phyloP scores from a whole-genome alignment of 139 green algal genomes.

The Picochlorum costavermella region DNA sequence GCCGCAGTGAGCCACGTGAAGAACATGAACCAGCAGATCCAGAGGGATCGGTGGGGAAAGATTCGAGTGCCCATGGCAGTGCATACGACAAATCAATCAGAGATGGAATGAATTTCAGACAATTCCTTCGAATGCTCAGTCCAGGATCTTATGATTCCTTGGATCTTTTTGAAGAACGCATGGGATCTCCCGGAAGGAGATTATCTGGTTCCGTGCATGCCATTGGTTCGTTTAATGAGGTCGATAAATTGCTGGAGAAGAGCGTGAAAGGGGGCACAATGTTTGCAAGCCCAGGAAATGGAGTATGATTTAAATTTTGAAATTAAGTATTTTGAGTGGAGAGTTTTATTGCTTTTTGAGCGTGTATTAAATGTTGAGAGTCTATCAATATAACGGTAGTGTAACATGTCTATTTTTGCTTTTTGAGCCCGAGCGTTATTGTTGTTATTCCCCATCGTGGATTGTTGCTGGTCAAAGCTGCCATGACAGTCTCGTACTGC shows the following conservation, averaged over 20 bases:
- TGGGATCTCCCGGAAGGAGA: slow-evolving; percentile 9
- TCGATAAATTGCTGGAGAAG: slow-evolving; percentile 7
- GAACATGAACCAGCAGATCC: not conserved
- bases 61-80: slow-evolving; percentile 6
- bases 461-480: slow-evolving; percentile 48
- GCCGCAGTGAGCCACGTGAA: slow-evolving; percentile 3
- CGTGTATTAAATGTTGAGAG: not conserved
- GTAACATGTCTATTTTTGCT: slow-evolving; percentile 7
- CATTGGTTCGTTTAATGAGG: slow-evolving; percentile 2
- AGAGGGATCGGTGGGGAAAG: not conserved
- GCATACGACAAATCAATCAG: slow-evolving; percentile 23
- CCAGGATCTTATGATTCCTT: slow-evolving; percentile 30
- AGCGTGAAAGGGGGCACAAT: slow-evolving; percentile 6
- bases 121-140: slow-evolving; percentile 41
- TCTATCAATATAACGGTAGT: not conserved
- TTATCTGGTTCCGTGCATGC: not conserved
- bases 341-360: slow-evolving; percentile 1
- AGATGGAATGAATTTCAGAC: slow-evolving; percentile 33
- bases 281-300: not conserved
- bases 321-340: slow-evolving; percentile 1
- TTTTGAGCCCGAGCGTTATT: slow-evolving; percentile 22
- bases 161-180: slow-evolving; percentile 40
- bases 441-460: slow-evolving; percentile 45
- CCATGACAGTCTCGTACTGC: slow-evolving; percentile 53
- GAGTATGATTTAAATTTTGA: not conserved